Percentiles rank a stretch among this genome's conserved stretches.
phyloP scores from a whole-genome alignment of 1,284 basidiomycete species.

The Cryptococcus maquisensis region DNA sequence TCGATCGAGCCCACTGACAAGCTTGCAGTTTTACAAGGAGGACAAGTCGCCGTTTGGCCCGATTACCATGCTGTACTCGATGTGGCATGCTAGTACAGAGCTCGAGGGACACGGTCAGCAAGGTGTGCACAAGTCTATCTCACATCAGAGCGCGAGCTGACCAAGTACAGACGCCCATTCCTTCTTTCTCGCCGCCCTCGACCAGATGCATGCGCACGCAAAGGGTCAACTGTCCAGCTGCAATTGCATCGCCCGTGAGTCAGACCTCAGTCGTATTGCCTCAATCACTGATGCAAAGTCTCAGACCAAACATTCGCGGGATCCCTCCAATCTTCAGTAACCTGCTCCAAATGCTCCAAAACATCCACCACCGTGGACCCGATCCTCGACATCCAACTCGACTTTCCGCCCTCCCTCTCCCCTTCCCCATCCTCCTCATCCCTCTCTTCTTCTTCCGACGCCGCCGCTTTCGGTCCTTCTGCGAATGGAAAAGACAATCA shows the following conservation, averaged over 20 bases:
- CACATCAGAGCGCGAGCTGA: not conserved
- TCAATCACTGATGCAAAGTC: not conserved
- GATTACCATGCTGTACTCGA: conserved; percentile 74
- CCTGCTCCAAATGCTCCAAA: conserved; percentile 69
- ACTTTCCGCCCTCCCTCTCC: conserved; percentile 52
- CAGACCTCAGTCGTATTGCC: not conserved
- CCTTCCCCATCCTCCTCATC: conserved; percentile 7
- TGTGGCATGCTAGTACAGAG: conserved; percentile 80
- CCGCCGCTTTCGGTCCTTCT: conserved; percentile 5
- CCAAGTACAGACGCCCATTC: conserved; percentile 38
- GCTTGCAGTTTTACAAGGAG: conserved; percentile 63
- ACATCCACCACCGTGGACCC: conserved; percentile 79
- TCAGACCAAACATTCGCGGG: conserved; percentile 79
- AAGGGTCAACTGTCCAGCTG: conserved; percentile 60
- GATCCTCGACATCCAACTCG: conserved; percentile 86
- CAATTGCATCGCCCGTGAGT: conserved; percentile 74
- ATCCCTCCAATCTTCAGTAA: conserved; percentile 80
- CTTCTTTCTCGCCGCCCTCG: conserved; percentile 74
- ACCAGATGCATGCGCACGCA: conserved; percentile 76
- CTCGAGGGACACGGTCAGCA: conserved; percentile 89
- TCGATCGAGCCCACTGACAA: not conserved
- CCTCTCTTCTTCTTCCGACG: conserved; percentile 8
- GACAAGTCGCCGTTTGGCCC: conserved; percentile 73
- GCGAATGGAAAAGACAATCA: not conserved
- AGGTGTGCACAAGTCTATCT: conserved; percentile 46